Evolutionary conservation across 768 basidiomycete species (phyloP).

Genomic region (Auricularia sp.): DNA sequence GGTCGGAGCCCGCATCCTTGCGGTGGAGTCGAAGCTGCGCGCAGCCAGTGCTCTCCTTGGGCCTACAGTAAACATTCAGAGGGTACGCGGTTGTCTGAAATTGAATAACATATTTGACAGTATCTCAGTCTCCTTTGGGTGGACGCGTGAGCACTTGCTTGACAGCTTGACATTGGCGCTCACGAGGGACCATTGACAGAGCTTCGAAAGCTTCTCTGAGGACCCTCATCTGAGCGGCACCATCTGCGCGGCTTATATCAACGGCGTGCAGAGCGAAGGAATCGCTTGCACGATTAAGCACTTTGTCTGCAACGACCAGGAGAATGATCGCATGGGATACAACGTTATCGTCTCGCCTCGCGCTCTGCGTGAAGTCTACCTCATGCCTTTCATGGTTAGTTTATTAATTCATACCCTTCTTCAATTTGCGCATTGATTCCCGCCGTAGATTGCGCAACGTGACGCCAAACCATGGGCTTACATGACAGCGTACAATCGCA

Average conservation of each 20-base stretch:
- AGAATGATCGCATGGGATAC: slow-evolving; percentile 61
- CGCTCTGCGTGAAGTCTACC: slow-evolving; percentile 48
- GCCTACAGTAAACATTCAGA: slow-evolving; percentile 78
- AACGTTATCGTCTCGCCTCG: slow-evolving; percentile 39
- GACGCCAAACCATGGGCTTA: slow-evolving; percentile 50
- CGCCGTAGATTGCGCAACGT: slow-evolving; percentile 58
- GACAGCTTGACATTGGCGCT: slow-evolving; percentile 1
- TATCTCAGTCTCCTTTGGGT: slow-evolving; percentile 51
- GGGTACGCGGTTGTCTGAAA: slow-evolving; percentile 30
- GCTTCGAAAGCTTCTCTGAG: slow-evolving; percentile 73
- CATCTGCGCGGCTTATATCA: slow-evolving; percentile 62
- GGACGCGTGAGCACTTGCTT: slow-evolving; percentile 39
- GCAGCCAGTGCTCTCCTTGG: slow-evolving; percentile 62
- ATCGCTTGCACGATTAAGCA: slow-evolving; percentile 75
- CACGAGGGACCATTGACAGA: slow-evolving; percentile 25
- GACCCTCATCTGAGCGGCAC: slow-evolving; percentile 66
- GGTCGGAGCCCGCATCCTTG: slow-evolving; percentile 55
- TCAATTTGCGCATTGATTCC: slow-evolving; percentile 16
- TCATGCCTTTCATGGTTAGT: slow-evolving; percentile 44
- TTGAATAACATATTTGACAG: neutral
- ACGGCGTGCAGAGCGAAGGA: slow-evolving; percentile 65
- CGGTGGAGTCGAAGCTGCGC: slow-evolving; percentile 59
- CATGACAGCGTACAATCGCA: slow-evolving; percentile 62
- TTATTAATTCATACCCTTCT: neutral
- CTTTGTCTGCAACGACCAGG: slow-evolving; percentile 80